phyloP scores from a whole-genome alignment of 2,329 filamentous ascomycete species.

The Rhynchosporium secalis region DNA sequence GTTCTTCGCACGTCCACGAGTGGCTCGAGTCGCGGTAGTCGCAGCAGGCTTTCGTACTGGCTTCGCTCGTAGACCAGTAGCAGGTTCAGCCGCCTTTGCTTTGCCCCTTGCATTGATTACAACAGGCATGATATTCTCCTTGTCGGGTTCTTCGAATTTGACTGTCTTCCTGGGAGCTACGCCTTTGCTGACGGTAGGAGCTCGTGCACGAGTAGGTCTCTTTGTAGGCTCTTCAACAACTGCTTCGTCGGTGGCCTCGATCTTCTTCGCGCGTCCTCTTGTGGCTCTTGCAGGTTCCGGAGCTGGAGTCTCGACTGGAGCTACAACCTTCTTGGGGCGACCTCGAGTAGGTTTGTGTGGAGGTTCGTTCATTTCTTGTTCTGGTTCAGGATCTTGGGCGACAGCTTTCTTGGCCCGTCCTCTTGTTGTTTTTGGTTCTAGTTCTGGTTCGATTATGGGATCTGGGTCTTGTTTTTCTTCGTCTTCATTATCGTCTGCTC shows the following conservation, averaged over 20 bases:
- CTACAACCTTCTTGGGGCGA: conserved; percentile 45
- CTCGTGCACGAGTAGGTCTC: conserved; percentile 42
- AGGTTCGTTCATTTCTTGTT: conserved; percentile 30
- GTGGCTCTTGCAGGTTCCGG: conserved; percentile 27
- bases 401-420: conserved; percentile 49
- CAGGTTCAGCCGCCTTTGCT: conserved; percentile 40
- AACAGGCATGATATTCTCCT: conserved; percentile 58
- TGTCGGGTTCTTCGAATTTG: conserved; percentile 61
- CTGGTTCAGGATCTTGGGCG: conserved; percentile 36
- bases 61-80: conserved; percentile 46
- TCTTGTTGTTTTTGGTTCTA: conserved; percentile 45
- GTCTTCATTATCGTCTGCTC: conserved; percentile 54
- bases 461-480: conserved; percentile 41
- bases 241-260: conserved; percentile 26
- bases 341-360: conserved; percentile 45
- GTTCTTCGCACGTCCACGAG: conserved; percentile 38
- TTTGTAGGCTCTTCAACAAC: conserved; percentile 42
- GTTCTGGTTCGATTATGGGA: conserved; percentile 35
- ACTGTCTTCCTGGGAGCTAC: conserved; percentile 58
- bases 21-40: conserved; percentile 33
- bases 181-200: conserved; percentile 44
- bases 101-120: conserved; percentile 44
- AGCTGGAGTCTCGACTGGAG: conserved; percentile 28
- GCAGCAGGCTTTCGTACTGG: conserved; percentile 51
- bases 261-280: conserved; percentile 37